These are phyloP conservation scores for Chlorociboria aeruginascens DNA, from an alignment of 495 filamentous ascomycete species.

Conservation along the genomic window DNA sequence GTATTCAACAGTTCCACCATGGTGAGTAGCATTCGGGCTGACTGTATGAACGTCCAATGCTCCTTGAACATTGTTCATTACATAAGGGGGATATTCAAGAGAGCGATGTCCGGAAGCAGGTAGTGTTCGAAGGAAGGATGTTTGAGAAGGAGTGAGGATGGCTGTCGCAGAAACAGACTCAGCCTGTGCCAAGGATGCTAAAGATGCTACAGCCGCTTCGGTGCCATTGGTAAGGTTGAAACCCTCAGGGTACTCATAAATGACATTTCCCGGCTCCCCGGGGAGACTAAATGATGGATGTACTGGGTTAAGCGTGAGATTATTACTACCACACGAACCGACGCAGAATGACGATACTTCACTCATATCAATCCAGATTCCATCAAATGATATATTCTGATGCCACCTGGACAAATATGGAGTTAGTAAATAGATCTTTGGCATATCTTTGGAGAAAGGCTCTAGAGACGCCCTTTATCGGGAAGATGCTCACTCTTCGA, in stretches of 20 bases:
- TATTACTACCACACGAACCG: constrained; percentile 60
- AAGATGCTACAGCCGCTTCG: constrained; percentile 49
- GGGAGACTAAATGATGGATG: constrained; percentile 57
- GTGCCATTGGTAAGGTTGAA: constrained; percentile 60
- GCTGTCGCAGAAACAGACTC: constrained; percentile 24
- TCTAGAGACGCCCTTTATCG: too few species aligned
- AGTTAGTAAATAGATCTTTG: too few species aligned
- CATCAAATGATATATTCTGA: constrained; percentile 59
- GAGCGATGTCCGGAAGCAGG: constrained; percentile 62
- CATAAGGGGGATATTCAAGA: constrained; percentile 70
- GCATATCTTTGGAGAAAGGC: too few species aligned
- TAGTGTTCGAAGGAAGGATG: constrained; percentile 46
- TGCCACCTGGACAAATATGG: constrained; percentile 27
- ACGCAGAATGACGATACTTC: constrained; percentile 75
- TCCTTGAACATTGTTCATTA: constrained; percentile 67
- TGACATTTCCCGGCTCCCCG: constrained; percentile 48
- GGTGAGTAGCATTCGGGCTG: constrained; percentile 66
- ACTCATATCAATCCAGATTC: constrained; percentile 85
- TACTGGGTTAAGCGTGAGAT: constrained; percentile 56
- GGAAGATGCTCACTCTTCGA: too few species aligned
- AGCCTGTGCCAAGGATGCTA: constrained; percentile 38
- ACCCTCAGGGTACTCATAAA: constrained; percentile 56
- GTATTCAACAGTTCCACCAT: constrained; percentile 61
- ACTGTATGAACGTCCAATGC: constrained; percentile 66
- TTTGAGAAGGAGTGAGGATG: constrained; percentile 8